phyloP scores from a whole-genome alignment of 202 grass and related monocot genomes.

The Tripidium arundinaceum region DNA sequence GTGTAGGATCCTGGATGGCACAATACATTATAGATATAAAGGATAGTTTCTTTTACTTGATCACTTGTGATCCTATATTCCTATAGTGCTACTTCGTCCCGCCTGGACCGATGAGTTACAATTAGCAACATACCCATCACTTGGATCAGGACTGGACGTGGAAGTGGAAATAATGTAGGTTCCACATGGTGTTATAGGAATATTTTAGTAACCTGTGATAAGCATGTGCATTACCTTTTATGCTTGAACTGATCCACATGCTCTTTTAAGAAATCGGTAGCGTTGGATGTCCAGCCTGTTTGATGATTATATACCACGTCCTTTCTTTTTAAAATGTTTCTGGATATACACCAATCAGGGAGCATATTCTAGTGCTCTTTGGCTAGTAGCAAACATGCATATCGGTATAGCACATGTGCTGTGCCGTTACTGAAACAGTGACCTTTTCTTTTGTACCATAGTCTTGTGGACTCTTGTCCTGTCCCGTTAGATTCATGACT shows the following conservation, averaged over 20 bases:
- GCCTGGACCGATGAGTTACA: not conserved
- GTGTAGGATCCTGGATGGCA: not conserved
- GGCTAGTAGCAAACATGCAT: not conserved
- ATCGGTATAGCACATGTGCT: not conserved
- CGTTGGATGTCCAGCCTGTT: not conserved
- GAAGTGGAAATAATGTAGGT: slow-evolving; percentile 1
- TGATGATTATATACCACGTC: not conserved
- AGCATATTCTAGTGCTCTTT: not conserved
- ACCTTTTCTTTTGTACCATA: not conserved
- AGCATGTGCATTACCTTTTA: slow-evolving; percentile 4
- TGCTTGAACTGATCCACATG: slow-evolving; percentile 14
- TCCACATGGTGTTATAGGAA: not conserved
- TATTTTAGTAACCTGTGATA: slow-evolving; percentile 23
- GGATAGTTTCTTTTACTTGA: not conserved
- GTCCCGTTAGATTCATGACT: not conserved
- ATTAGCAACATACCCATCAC: slow-evolving; percentile 20
- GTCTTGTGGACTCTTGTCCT: not conserved
- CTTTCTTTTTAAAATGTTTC: not conserved
- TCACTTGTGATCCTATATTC: slow-evolving; percentile 19
- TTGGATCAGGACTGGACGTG: slow-evolving; percentile 5
- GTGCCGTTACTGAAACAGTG: slow-evolving; percentile 7
- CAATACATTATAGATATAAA: not conserved
- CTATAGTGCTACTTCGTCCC: slow-evolving; percentile 17
- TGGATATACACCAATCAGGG: not conserved
- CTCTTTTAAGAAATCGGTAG: not conserved